Base-by-base conservation (phyloP, 1,284 basidiomycete species). In the Tilletia setariae region DNA sequence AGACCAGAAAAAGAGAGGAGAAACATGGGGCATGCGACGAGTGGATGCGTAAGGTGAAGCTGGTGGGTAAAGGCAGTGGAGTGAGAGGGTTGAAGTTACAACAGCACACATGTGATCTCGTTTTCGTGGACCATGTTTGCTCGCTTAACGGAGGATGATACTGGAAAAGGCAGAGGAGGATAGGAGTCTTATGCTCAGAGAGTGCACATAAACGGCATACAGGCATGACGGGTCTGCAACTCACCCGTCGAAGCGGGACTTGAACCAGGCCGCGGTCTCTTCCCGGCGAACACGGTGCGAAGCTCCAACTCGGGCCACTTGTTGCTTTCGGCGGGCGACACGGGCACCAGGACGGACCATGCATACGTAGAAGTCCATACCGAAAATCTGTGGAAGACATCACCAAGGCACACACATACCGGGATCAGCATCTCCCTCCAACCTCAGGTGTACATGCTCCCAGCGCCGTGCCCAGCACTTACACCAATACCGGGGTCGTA, bases 281-380 rank as follows among this genome's bases (percentile, higher is more conserved):
- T 83, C 83, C 77, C 81, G 83, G 76, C 79, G 82, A 72, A 85
- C 83, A 67, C 81, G 89, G 87, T 98, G 95, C 73, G 87, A 84
- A 85, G 89, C 90, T 69, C 96, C 95, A 83, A 98, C 86, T 68
- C 91, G 88, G 71, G 91, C 88, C 86, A 88, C 91, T 86, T 90
- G 90, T 85, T 92, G 89, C 88, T 92, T 97, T 86, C 94, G 88
- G 86, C 89, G 89, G 78, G 94, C 89, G 67, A 98, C 92, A 78
- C 95, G 92, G 81, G 87, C 89, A 81, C 95, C 95, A 69, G 95
- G 94, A 81, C 96, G 90, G 79, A 92, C 93, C 94, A 98, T 97
- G 81, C 94, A 91, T 56, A 77, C 76, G 69, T 73, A 79, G 72
- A 82, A 80, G 79, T 82, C 80, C 76, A 79, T 78, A 73, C 80